These are phyloP conservation scores for Zygoascus sp. DNA, from an alignment of 1,139 yeast species.

Conservation along the genomic window DNA sequence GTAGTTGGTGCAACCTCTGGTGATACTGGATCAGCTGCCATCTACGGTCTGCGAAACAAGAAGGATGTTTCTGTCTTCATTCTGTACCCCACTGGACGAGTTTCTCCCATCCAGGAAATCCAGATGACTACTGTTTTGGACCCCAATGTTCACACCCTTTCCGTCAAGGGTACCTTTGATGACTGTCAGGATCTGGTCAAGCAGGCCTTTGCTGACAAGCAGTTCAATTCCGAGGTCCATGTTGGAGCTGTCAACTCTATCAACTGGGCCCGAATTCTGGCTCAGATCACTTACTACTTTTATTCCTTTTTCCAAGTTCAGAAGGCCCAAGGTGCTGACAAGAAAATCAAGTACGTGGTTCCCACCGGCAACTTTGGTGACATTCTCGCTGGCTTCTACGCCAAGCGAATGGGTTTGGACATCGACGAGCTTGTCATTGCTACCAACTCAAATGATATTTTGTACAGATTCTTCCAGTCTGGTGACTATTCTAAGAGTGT, in stretches of 20 bases:
- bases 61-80: conserved; percentile 95
- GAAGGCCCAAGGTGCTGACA: conserved; percentile 36
- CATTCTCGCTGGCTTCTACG: conserved; percentile 92
- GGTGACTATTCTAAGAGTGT: conserved; percentile 65
- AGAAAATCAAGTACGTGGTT: conserved; percentile 70
- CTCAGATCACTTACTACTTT: conserved; percentile 95
- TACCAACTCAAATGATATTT: conserved; percentile 90
- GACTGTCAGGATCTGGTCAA: conserved; percentile 97
- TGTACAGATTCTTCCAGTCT: conserved; percentile 82
- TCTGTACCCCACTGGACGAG: conserved; percentile 94
- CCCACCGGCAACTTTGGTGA: conserved; percentile 99
- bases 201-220: conserved; percentile 82
- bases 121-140: conserved; percentile 99
- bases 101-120: conserved; percentile 95
- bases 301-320: conserved; percentile 77
- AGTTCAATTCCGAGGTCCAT: conserved; percentile 83
- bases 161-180: conserved; percentile 94
- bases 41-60: conserved; percentile 93
- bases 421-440: conserved; percentile 83
- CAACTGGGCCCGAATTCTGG: conserved; percentile 98
- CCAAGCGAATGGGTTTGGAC: conserved; percentile 93
- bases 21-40: conserved; percentile 98
- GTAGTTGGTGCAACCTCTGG: conserved; percentile 99
- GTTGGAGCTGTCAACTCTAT: conserved; percentile 97
- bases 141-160: conserved; percentile 85